Evolutionary conservation across 2,329 filamentous ascomycete genomes (phyloP).

Genomic region (Ophiognomonia clavigignenti-juglandacearum): DNA sequence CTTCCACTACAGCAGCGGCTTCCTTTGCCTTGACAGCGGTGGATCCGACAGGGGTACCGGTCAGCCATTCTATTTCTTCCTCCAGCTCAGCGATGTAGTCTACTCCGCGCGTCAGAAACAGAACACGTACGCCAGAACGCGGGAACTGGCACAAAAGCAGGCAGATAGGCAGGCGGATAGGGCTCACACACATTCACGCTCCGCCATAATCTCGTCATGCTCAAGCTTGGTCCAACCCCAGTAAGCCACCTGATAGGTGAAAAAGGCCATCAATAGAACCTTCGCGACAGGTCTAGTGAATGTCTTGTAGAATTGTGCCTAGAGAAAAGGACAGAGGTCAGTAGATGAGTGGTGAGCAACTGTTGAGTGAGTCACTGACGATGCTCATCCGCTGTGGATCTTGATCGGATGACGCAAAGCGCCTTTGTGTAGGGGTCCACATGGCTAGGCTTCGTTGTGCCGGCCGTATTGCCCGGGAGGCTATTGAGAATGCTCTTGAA

Average conservation of each 20-base stretch:
- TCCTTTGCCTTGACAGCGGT: no score
- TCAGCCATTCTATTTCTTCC: constrained; percentile 24
- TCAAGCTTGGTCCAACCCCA: constrained; percentile 72
- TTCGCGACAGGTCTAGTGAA: constrained; percentile 71
- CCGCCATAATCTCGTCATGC: constrained; percentile 59
- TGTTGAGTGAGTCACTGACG: constrained; percentile 2
- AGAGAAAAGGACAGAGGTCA: constrained; percentile 11
- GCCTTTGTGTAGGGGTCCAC: constrained; percentile 7
- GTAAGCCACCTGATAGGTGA: constrained; percentile 75
- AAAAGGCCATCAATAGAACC: constrained; percentile 67
- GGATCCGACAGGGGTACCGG: neutral
- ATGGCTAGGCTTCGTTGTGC: neutral
- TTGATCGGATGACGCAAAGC: constrained; percentile 19
- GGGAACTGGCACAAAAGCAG: no score
- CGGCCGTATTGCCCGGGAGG: constrained; percentile 9
- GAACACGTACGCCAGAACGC: constrained; percentile 1
- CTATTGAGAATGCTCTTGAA: constrained; percentile 7
- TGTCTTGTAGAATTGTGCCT: constrained; percentile 68
- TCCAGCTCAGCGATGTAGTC: constrained; percentile 31
- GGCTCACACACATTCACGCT: constrained; percentile 47
- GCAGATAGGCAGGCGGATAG: neutral
- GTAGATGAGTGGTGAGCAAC: neutral
- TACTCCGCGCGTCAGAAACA: constrained; percentile 9
- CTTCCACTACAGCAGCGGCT: no score
- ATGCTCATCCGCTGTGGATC: constrained; percentile 13